Evolutionary conservation across 1,284 basidiomycete species (phyloP).

Genomic region (Ganoderma meredithae): DNA sequence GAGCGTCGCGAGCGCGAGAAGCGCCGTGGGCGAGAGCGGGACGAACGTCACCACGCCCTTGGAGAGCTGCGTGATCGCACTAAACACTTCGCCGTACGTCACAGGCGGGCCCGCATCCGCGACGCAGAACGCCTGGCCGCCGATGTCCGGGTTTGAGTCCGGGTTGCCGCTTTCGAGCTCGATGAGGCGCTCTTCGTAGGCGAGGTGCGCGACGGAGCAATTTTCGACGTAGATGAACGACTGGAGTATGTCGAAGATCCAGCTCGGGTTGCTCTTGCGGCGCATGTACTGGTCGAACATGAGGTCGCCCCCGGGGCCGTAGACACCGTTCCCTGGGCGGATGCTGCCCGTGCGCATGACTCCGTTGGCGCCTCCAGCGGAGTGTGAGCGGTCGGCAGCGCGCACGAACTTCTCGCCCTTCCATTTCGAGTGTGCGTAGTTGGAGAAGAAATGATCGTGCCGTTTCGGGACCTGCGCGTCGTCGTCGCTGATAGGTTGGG

Average conservation of each 20-base stretch:
- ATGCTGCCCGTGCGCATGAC: conserved; percentile 71
- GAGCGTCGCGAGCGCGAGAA: conserved; percentile 60
- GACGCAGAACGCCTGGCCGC: conserved; percentile 71
- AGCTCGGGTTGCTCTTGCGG: conserved; percentile 65
- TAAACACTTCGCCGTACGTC: conserved; percentile 69
- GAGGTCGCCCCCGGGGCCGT: conserved; percentile 76
- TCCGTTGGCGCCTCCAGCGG: conserved; percentile 41
- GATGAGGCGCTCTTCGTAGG: conserved; percentile 72
- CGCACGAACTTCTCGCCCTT: conserved; percentile 63
- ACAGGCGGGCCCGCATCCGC: conserved; percentile 67
- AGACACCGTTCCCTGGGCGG: conserved; percentile 78
- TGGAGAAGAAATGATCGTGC: conserved; percentile 71
- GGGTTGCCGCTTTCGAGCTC: conserved; percentile 49
- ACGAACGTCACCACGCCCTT: conserved; percentile 58
- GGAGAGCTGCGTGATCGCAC: conserved; percentile 40
- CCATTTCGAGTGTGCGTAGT: conserved; percentile 70
- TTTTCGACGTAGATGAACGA: conserved; percentile 80
- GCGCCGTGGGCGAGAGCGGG: conserved; percentile 57
- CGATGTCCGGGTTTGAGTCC: conserved; percentile 64
- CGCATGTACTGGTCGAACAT: conserved; percentile 67
- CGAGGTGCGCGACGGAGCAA: conserved; percentile 70
- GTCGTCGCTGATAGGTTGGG: conserved; percentile 67
- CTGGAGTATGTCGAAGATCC: conserved; percentile 63
- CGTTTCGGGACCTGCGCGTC: conserved; percentile 52
- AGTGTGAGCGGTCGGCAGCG: conserved; percentile 54